Evolutionary conservation across 345 rosid genomes (phyloP).

Genomic region (Leavenworthia alabamica): DNA sequence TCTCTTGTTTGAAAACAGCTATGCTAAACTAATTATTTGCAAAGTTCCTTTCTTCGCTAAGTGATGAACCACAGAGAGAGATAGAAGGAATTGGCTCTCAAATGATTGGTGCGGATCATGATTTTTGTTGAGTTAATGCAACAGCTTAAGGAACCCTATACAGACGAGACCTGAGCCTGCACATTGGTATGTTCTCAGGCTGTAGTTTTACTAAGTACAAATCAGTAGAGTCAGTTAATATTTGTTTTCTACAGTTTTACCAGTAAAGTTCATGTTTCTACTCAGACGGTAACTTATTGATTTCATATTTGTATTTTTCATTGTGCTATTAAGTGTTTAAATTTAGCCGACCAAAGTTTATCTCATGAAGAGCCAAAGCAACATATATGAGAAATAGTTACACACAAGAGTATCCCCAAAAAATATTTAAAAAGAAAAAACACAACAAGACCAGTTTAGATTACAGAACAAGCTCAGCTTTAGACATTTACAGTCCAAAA

Average conservation of each 20-base stretch:
- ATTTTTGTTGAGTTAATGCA: constrained; percentile 17
- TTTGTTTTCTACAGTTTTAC: constrained; percentile 6
- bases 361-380: neutral
- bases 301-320: constrained; percentile 1
- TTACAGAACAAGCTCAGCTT: constrained; percentile 28
- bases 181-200: constrained; percentile 10
- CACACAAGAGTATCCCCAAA: constrained; percentile 9
- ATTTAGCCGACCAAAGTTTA: neutral
- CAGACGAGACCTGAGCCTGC: constrained; percentile 12
- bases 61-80: neutral
- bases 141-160: constrained; percentile 10
- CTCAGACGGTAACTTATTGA: neutral
- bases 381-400: neutral
- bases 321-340: neutral
- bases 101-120: neutral
- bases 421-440: neutral
- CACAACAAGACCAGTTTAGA: constrained; percentile 8
- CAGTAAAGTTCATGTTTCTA: constrained; percentile 4
- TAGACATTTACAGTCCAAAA: constrained; percentile 10
- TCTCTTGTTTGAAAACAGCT: constrained; percentile 1
- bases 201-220: constrained; percentile 7
- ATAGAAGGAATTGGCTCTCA: neutral
- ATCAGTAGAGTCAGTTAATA: neutral
- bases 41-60: neutral
- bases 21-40: neutral